Conservation (phyloP, 768 basidiomycete species). For the Pleurotus platypus region DNA sequence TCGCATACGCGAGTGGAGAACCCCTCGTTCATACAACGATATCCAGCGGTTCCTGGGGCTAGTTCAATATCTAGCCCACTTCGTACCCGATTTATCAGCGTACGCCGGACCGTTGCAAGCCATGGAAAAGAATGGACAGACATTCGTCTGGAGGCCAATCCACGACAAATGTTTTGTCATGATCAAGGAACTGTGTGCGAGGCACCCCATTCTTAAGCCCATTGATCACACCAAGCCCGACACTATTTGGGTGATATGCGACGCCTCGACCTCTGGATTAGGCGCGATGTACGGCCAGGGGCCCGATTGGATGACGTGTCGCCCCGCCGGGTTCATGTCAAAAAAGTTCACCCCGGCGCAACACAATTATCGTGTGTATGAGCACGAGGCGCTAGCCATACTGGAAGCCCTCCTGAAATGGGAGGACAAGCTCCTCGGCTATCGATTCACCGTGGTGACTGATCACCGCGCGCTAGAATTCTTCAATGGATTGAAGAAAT, state of each 20-base stretch:
- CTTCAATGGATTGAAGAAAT: too few species aligned
- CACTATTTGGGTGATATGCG: conserved; percentile 25
- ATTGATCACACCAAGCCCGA: conserved; percentile 15
- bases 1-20: conserved; percentile 27
- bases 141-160: conserved; percentile 22
- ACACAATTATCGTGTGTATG: too few species aligned
- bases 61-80: conserved; percentile 31
- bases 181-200: conserved; percentile 18
- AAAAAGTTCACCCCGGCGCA: too few species aligned
- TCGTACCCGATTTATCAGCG: conserved; percentile 29
- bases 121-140: conserved; percentile 21
- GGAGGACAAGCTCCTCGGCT: too few species aligned
- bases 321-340: too few species aligned
- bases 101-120: conserved; percentile 27
- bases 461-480: too few species aligned
- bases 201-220: conserved; percentile 18
- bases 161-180: conserved; percentile 19
- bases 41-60: conserved; percentile 37
- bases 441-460: too few species aligned
- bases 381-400: too few species aligned
- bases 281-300: conserved; percentile 13
- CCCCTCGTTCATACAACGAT: conserved; percentile 27
- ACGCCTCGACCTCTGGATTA: conserved; percentile 20
- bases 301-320: too few species aligned
- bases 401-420: too few species aligned